A percentile compares a stretch with the other conserved stretches of the same genome.
Evolutionary conservation across 192 early-diverging fungal species (phyloP).

Genomic region (Entomortierella chlamydospora): DNA sequence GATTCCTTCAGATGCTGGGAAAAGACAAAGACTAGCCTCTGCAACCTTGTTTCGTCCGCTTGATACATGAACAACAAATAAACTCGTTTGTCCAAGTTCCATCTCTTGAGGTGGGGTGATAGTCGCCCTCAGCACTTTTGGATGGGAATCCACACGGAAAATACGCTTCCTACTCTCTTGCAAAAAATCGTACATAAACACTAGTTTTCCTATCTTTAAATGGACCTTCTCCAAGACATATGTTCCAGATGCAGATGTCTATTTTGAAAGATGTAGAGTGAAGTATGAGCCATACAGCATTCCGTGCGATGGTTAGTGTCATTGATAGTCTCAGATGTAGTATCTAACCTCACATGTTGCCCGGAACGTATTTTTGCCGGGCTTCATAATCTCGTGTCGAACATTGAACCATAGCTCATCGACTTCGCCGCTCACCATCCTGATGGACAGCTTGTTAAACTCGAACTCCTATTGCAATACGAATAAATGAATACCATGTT

Average conservation of each 20-base stretch:
- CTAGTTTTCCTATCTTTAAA: constrained; percentile 68
- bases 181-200: constrained; percentile 66
- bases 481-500: not conserved
- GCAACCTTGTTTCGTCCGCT: constrained; percentile 47
- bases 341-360: constrained; percentile 62
- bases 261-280: not conserved
- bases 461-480: constrained; percentile 45
- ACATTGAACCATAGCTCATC: constrained; percentile 65
- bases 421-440: constrained; percentile 62
- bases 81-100: constrained; percentile 52
- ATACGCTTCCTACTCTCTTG: constrained; percentile 59
- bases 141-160: constrained; percentile 62
- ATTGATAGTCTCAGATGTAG: no score
- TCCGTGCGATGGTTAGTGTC: no score
- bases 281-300: not conserved
- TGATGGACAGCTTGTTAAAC: constrained; percentile 59
- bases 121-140: constrained; percentile 45
- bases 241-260: constrained; percentile 69
- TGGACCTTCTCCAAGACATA: constrained; percentile 67
- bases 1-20: constrained; percentile 39
- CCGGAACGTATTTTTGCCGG: constrained; percentile 62
- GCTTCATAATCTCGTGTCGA: constrained; percentile 57
- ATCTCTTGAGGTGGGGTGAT: constrained; percentile 49
- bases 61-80: constrained; percentile 43
- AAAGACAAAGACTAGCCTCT: constrained; percentile 36